Base-by-base conservation (phyloP, 129 eudicot genomes). In the Flaveria linearis region DNA sequence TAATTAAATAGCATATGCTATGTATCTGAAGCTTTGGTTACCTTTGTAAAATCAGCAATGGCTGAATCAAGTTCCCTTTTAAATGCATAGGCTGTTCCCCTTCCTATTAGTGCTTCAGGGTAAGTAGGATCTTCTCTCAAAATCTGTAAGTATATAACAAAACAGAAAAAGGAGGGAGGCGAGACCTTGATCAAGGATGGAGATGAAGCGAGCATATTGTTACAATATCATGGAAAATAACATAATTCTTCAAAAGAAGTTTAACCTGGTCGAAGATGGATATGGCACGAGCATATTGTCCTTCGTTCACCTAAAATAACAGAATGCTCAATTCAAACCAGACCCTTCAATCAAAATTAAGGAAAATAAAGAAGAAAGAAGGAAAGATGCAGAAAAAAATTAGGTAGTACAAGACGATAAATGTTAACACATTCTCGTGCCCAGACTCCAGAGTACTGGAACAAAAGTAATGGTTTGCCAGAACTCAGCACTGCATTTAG, bases 21-120 rank as follows among this genome's bases (percentile, higher is more conserved):
- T 68, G 62, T 57, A 78, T 45, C 46, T 23, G 53, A 80, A 62
- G 69, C 71, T 52, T 67, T 72, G 68, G 66, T 26, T 73, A 93
- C 98, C 93, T 89, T 89, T 52, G 99, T 82, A 89, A 94, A 94
- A 84, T 94, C 99, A 81, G 87, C 88, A 85, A 94, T 91, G 80
- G 99, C 99, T 70, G 97, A 76, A 81, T 89, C 93, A 4, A 94
- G 97, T 84, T 94, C 97, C 55, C 99, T 87, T 78, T 91, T 86
- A 46, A 94, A 94, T 73, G 99, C 99, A 86, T 89, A 94, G 63
- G 99, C 99, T 17, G 99, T 94, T 75, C 99, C 99, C 80, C 99
- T 84, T 80, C 99, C 99, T 70, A 94, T 87, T 52, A 94, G 83
- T 52, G 99, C 99, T 84, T 94, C 99, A 39, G 99, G 97, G 84